These are phyloP conservation scores for Beta vulgaris DNA, from an alignment of 148 eudicot species.

Conservation along the genomic window DNA sequence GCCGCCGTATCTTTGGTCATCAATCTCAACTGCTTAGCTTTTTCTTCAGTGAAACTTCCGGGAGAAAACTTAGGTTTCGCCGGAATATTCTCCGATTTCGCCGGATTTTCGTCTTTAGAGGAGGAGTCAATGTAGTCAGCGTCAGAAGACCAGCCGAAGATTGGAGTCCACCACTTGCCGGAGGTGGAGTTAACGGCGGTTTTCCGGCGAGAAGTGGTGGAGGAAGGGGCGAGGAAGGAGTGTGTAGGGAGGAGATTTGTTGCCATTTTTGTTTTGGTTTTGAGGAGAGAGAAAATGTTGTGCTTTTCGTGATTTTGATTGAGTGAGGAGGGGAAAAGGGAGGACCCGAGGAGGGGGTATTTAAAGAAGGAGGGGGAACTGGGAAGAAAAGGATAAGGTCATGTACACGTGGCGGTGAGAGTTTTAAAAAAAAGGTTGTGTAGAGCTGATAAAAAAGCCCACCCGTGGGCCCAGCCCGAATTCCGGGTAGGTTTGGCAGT, in stretches of 20 bases:
- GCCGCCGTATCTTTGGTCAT: conserved; percentile 52
- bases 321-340: background rate
- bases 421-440: background rate
- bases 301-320: background rate
- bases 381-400: conserved; percentile 43
- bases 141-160: conserved; percentile 62
- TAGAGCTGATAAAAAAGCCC: too few species aligned
- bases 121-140: conserved; percentile 55
- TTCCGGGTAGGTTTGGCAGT: too few species aligned
- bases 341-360: conserved; percentile 13
- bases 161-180: conserved; percentile 63
- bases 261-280: conserved; percentile 37
- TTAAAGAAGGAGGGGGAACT: background rate
- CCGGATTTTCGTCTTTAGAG: background rate
- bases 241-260: conserved; percentile 39
- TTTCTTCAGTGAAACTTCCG: conserved; percentile 71
- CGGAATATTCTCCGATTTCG: background rate
- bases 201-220: conserved; percentile 30
- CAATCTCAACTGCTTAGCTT: conserved; percentile 55
- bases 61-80: conserved; percentile 32
- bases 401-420: conserved; percentile 35
- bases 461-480: too few species aligned
- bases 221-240: conserved; percentile 26
- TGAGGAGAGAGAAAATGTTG: conserved; percentile 13
- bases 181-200: conserved; percentile 10